A percentile compares a stretch with the other conserved stretches of the same genome.
Evolutionary conservation across 2,329 filamentous ascomycete species (phyloP).

Genomic region (Zopfia rhizophila): DNA sequence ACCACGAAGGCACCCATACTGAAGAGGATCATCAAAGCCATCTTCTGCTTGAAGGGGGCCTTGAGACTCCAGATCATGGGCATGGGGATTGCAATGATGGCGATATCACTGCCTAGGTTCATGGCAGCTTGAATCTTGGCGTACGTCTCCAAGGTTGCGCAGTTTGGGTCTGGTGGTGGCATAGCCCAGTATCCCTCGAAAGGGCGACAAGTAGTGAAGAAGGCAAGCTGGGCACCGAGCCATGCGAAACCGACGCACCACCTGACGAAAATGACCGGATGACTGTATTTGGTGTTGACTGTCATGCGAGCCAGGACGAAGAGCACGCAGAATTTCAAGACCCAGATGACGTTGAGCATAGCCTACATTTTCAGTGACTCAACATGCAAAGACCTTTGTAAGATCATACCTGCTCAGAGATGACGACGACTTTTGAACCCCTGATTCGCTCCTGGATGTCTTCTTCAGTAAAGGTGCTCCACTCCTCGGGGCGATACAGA

Average conservation of each 20-base stretch:
- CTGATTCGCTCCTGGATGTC: slow-evolving; percentile 56
- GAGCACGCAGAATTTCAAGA: slow-evolving; percentile 66
- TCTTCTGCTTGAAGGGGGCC: slow-evolving; percentile 63
- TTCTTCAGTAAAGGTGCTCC: slow-evolving; percentile 45
- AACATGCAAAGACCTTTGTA: not conserved
- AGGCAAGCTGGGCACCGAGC: slow-evolving; percentile 64
- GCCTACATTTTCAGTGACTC: slow-evolving; percentile 53
- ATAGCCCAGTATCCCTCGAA: slow-evolving; percentile 69
- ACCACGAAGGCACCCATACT: slow-evolving; percentile 64
- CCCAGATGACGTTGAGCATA: slow-evolving; percentile 69
- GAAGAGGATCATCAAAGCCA: slow-evolving; percentile 62
- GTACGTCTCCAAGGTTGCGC: slow-evolving; percentile 66
- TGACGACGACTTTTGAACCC: slow-evolving; percentile 57
- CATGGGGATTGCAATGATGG: slow-evolving; percentile 69
- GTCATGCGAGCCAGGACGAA: slow-evolving; percentile 68
- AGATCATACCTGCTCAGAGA: slow-evolving; percentile 54
- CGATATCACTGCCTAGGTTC: slow-evolving; percentile 69
- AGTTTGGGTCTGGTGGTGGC: slow-evolving; percentile 65
- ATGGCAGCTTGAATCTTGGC: slow-evolving; percentile 68
- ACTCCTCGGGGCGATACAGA: slow-evolving; percentile 53
- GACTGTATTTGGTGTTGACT: slow-evolving; percentile 54
- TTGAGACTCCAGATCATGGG: slow-evolving; percentile 64
- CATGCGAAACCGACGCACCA: slow-evolving; percentile 61
- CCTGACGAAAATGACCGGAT: slow-evolving; percentile 63
- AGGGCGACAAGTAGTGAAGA: slow-evolving; percentile 64